Conservation (phyloP, 1,139 yeast genomes). For the Petasospora rhodanensis region DNA sequence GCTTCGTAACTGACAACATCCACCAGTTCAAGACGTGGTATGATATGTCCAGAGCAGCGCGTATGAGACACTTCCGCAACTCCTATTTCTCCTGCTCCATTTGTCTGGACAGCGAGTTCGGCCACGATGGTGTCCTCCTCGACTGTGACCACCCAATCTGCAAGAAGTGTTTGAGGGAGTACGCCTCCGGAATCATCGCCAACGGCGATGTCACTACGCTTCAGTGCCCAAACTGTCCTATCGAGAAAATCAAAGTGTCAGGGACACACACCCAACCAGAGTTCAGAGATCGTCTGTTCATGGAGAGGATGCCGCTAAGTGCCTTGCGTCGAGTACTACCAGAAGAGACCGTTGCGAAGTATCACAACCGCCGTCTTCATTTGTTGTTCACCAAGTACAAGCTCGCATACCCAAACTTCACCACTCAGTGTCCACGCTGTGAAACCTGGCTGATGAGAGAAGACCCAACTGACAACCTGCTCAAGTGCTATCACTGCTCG, state of each 20-base stretch:
- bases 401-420: not conserved
- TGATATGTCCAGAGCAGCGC: too few species aligned
- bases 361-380: not conserved
- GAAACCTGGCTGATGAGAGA: not conserved
- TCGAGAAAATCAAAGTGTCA: conserved; percentile 20
- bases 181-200: conserved; percentile 40
- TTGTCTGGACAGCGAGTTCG: conserved; percentile 52
- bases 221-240: conserved; percentile 53
- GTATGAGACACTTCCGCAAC: conserved; percentile 33
- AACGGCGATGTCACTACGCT: conserved; percentile 51
- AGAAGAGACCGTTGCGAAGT: not conserved
- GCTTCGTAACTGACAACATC: too few species aligned
- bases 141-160: conserved; percentile 54
- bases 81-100: conserved; percentile 52
- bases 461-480: not conserved
- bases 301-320: not conserved
- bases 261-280: not conserved
- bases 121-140: conserved; percentile 41
- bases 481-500: not conserved
- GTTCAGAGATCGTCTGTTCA: not conserved
- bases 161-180: conserved; percentile 43
- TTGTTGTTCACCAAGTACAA: not conserved
- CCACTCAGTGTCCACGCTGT: not conserved
- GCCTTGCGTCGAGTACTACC: not conserved
- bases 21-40: too few species aligned